Base-by-base conservation (phyloP, 2,329 filamentous ascomycete genomes). In the Cladophialophora carrionii region DNA sequence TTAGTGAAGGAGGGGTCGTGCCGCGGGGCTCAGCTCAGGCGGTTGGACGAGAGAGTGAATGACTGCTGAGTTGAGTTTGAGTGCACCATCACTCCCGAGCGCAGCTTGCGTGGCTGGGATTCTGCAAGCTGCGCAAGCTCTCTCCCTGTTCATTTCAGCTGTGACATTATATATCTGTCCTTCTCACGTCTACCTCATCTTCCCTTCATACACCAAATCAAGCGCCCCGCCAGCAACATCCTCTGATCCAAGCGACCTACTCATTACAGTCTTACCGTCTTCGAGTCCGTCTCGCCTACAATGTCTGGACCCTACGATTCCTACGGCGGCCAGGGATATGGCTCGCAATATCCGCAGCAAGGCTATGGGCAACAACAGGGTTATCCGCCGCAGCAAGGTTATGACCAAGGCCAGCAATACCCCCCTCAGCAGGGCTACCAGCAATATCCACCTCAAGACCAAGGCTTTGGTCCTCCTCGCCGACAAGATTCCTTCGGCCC, bases 221-320 rank as follows among this genome's bases (percentile, higher is more conserved):
- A 29, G 17, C 5, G 20, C 52, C n/a, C 8, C 5, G 20, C 24
- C 26, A 20, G 37, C 17, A 31, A n/a, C 46, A 41, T 41, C 57
- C 41, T 8, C 10, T 10, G 7, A 41, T 43, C 9, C 48, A 12
- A 17, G 31, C 43, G 29, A 49, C 49, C 55, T 26, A 17, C 49
- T 31, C 24, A 7, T 51, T 41, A 14, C 31, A 12, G 26, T 43
- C 37, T 20, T 34, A 55, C 48, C 26, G 22, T 55, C 58, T 41
- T 17, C 51, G 32, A 31, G 9, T 49, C 31, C 24, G 37, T n/a
- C 34, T 32, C 58, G 53, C 22, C 49, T 29, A 56, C 49, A 63
- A 85, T 85, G 83, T 84, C 82, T 17, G 81, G 81, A 64, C 81
- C 81, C 43, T 84, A 84, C 77, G 78, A 82, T 68, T 76, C 80